These are phyloP conservation scores for Arthrobotrys sinensis DNA, from an alignment of 2,329 filamentous ascomycete species.

Conservation along the genomic window DNA sequence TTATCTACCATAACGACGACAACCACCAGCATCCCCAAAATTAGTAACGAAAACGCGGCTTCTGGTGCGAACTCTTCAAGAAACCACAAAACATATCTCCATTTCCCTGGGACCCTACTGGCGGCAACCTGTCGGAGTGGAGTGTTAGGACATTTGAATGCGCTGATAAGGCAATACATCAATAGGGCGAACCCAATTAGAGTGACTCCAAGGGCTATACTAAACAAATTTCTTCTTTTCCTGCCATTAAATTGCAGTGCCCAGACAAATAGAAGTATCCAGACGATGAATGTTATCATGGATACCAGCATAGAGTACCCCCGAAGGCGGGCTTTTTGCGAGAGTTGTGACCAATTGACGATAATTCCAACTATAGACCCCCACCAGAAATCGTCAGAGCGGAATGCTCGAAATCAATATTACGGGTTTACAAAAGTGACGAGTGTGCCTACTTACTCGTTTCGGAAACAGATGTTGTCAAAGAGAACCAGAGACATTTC, in stretches of 20 bases:
- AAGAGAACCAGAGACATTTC: conserved; percentile 19
- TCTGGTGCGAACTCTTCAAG: conserved; percentile 43
- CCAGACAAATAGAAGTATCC: conserved; percentile 48
- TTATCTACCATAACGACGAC: conserved; percentile 35
- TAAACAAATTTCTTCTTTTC: conserved; percentile 20
- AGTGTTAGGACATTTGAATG: conserved; percentile 26
- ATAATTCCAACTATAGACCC: conserved; percentile 39
- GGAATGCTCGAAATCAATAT: background rate
- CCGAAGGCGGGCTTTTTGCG: conserved; percentile 28
- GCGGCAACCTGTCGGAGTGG: conserved; percentile 21
- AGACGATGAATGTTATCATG: conserved; percentile 33
- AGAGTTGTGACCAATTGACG: conserved; percentile 30
- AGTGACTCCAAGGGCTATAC: conserved; percentile 31
- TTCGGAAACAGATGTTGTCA: conserved; percentile 27
- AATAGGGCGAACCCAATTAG: conserved; percentile 38
- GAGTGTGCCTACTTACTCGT: conserved; percentile 22
- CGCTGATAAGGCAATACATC: conserved; percentile 40
- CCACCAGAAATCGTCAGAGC: conserved; percentile 1
- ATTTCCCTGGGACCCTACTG: background rate
- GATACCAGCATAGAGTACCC: conserved; percentile 52
- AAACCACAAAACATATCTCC: conserved; percentile 37
- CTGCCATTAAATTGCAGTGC: conserved; percentile 31
- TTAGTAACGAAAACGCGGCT: conserved; percentile 9
- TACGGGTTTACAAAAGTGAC: background rate
- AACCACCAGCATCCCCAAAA: conserved; percentile 36